These are phyloP conservation scores for Taphrina deformans DNA, from an alignment of 1,139 yeast genomes.

Conservation along the genomic window DNA sequence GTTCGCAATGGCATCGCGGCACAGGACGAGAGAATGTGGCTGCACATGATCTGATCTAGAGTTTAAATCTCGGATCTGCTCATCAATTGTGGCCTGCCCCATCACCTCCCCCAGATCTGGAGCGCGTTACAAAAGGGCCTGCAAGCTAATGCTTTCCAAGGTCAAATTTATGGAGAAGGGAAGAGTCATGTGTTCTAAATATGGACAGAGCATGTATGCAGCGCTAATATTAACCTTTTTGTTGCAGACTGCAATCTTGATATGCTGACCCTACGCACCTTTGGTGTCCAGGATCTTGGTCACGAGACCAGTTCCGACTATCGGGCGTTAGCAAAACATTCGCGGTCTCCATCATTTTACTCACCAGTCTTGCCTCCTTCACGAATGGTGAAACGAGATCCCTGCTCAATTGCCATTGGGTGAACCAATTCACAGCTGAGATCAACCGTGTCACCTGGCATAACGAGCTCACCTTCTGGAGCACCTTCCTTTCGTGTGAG, in stretches of 20 bases:
- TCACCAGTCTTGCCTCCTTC: slow-evolving; percentile 89
- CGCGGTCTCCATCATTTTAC: background rate
- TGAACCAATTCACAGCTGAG: slow-evolving; percentile 88
- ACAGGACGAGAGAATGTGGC: background rate
- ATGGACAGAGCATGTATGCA: slow-evolving; percentile 4
- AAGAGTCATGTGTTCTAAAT: background rate
- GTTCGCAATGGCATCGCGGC: background rate
- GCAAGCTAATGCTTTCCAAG: background rate
- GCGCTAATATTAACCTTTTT: slow-evolving; percentile 8
- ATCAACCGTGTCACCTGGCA: slow-evolving; percentile 99
- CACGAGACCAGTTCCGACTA: slow-evolving; percentile 19
- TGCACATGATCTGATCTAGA: background rate
- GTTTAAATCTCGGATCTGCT: background rate
- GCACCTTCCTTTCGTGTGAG: slow-evolving; percentile 83
- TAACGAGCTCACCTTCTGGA: slow-evolving; percentile 63
- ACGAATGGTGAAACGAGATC: slow-evolving; percentile 98
- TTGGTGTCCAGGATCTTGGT: slow-evolving; percentile 24
- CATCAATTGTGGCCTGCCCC: background rate
- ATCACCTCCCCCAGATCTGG: no score
- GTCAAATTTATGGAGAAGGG: background rate
- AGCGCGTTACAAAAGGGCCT: no score
- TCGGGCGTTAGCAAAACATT: background rate
- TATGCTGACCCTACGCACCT: slow-evolving; percentile 20
- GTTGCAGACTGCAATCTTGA: background rate
- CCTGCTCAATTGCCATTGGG: slow-evolving; percentile 92